Evolutionary conservation across 2,329 filamentous ascomycete species (phyloP).

Genomic region (Cladosporium sphaerospermum): DNA sequence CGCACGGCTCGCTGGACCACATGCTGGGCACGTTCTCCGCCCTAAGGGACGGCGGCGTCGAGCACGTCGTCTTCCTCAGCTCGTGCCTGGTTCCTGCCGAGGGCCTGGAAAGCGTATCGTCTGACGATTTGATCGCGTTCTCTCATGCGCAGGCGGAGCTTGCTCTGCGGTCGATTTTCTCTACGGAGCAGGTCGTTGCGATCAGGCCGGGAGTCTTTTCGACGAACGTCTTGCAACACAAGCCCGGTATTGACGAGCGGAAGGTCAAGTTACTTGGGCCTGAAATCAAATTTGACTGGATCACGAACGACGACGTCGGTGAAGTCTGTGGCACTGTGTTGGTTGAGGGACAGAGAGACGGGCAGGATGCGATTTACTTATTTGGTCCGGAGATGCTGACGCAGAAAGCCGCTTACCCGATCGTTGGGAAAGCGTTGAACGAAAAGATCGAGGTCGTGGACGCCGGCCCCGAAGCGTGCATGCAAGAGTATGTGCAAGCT

Average conservation of each 20-base stretch:
- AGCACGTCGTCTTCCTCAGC: conserved; percentile 44
- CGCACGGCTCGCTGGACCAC: conserved; percentile 29
- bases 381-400: conserved; percentile 34
- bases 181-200: conserved; percentile 33
- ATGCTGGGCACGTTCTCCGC: conserved; percentile 39
- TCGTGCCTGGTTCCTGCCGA: conserved; percentile 29
- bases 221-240: conserved; percentile 32
- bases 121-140: conserved; percentile 33
- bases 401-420: conserved; percentile 24
- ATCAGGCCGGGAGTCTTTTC: conserved; percentile 42
- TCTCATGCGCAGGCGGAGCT: conserved; percentile 43
- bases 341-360: conserved; percentile 26
- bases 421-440: conserved; percentile 28
- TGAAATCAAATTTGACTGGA: conserved; percentile 33
- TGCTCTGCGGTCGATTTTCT: conserved; percentile 37
- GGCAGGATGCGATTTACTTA: conserved; percentile 31
- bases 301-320: conserved; percentile 43
- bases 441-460: conserved; percentile 27
- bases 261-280: conserved; percentile 30
- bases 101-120: conserved; percentile 19
- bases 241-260: conserved; percentile 25
- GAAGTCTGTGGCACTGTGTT: conserved; percentile 37
- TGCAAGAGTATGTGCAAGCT: conserved; percentile 16
- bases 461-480: conserved; percentile 12
- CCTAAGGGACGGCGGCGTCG: conserved; percentile 41